Evolutionary conservation across 2,329 filamentous ascomycete genomes (phyloP), one percentile per base, ranked within the genome.

Genomic region (Penicillium palitans): DNA sequence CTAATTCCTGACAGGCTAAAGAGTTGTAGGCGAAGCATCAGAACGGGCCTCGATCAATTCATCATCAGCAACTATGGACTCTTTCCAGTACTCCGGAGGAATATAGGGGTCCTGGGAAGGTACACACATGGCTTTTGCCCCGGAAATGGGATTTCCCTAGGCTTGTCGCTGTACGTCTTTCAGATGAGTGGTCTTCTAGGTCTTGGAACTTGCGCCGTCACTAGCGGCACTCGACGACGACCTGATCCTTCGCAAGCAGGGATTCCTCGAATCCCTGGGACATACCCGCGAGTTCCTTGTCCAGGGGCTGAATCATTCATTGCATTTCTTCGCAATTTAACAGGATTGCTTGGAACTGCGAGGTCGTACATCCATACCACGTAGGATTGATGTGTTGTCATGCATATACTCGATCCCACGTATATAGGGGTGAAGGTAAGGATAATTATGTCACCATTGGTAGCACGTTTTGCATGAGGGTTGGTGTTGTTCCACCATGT

Each of bases 41-140:
- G 12, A 31, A 31, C 1, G 29, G 12, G 2, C 2, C 2, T 4
- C 12, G 19, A 24, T 4, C 2, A 24, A 19, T 21, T 3, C 6
- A 21, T 13, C 0, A 12, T 8, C n/a, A 19, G 37, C 4, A n/a
- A 39, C 2, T 3, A 19, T 39, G n/a, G 37, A n/a, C 19, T 24
- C 5, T 0, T 41, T 17, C 15, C 4, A 44, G 41, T n/a, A 5
- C 1, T 10, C 8, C 0, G 0, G 4, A 6, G 9, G 21, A 25
- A n/a, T 0, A 12, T 45, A 1, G 17, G 12, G 5, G 17, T 29
- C 42, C 25, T n/a, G 5, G 27, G 3, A n/a, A 10, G 17, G 24
- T n/a, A 3, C 9, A 29, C 9, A 29, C 0, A 29, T 12, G 10
- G 17, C 24, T 15, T 27, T 12, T 10, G 15, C 13, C 5, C 15